Evolutionary conservation across 2,329 filamentous ascomycete species (phyloP).

Genomic region (Cordyceps cateniannulata): DNA sequence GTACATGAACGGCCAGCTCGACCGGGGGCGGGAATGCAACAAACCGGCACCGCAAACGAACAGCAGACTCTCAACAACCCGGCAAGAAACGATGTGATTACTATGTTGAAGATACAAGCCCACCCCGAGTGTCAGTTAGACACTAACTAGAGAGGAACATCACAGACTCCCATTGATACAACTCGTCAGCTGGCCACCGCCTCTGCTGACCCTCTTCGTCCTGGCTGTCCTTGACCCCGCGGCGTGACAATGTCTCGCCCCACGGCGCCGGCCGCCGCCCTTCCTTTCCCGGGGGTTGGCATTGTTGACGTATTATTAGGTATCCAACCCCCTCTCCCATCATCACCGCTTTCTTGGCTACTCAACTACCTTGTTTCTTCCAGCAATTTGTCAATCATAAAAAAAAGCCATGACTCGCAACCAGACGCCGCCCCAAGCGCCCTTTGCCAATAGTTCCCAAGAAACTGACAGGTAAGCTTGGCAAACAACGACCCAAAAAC

Average conservation of each 20-base stretch:
- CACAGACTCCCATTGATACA: not conserved
- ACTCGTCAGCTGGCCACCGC: not conserved
- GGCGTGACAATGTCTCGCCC: not conserved
- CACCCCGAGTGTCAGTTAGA: not conserved
- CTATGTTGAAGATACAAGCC: not conserved
- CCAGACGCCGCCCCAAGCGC: not conserved
- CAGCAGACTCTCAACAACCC: too few species aligned
- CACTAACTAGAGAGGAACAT: not conserved
- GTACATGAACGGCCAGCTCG: not conserved
- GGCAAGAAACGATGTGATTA: not conserved
- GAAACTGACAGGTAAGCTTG: not conserved
- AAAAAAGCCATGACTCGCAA: not conserved
- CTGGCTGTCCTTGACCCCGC: too few species aligned
- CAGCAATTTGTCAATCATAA: not conserved
- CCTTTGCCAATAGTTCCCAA: not conserved
- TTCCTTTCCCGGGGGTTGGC: too few species aligned
- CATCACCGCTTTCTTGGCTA: not conserved
- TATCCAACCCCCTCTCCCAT: too few species aligned
- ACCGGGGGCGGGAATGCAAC: not conserved
- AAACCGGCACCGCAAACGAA: not conserved
- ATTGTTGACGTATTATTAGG: too few species aligned
- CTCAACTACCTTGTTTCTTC: not conserved
- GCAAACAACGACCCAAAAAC: not conserved
- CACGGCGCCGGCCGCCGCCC: not conserved
- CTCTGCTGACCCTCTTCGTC: not conserved